These are phyloP conservation scores for Alternaria sp. DNA, from an alignment of 2,329 filamentous ascomycete genomes.

Conservation along the genomic window DNA sequence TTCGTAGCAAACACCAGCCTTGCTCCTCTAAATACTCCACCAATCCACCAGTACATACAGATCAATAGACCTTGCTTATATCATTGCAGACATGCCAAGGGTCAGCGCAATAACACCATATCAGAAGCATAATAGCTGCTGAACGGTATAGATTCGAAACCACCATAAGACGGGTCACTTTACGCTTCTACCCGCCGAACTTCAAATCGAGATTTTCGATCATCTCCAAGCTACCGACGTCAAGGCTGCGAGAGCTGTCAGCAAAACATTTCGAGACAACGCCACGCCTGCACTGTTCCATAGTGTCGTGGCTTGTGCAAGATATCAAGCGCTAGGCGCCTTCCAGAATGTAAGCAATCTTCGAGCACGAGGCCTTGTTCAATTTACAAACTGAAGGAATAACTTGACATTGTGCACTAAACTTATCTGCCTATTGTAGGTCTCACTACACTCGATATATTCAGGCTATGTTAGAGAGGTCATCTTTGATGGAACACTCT, in stretches of 20 bases:
- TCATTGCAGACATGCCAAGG: neutral
- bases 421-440: neutral
- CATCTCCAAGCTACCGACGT: conserved; percentile 33
- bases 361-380: neutral
- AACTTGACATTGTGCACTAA: neutral
- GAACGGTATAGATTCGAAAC: neutral
- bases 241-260: conserved; percentile 37
- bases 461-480: conserved; percentile 43
- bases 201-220: conserved; percentile 41
- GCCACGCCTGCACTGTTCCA: conserved; percentile 38
- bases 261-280: conserved; percentile 32
- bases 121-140: neutral
- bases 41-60: neutral
- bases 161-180: conserved; percentile 19
- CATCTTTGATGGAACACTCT: conserved; percentile 44
- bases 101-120: neutral
- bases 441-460: conserved; percentile 33
- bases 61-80: neutral
- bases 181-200: conserved; percentile 37
- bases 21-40: neutral
- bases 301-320: conserved; percentile 37
- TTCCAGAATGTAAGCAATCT: conserved; percentile 34
- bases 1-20: conserved; percentile 13
- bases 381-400: neutral
- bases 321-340: conserved; percentile 41